A percentile compares a stretch with the other conserved stretches of the same genome.
These are phyloP conservation scores for Penstemon eatonii DNA, from an alignment of 257 asterid genomes.

Conservation along the genomic window DNA sequence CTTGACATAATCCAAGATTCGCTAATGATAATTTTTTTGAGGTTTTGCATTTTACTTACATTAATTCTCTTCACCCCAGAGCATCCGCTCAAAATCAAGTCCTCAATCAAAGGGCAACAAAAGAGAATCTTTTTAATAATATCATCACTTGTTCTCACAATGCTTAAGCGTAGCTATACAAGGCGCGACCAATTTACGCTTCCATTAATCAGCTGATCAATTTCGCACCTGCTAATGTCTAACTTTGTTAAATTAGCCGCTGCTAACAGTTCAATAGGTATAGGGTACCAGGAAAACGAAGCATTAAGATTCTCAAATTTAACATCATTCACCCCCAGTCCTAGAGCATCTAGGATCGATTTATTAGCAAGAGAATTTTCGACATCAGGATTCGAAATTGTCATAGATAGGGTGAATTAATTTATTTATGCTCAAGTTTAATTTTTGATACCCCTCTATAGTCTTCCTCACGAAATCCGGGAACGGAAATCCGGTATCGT, in stretches of 20 bases:
- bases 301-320: background rate
- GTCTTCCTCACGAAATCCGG: background rate
- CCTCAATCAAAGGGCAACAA: slow-evolving; percentile 26
- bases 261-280: slow-evolving; percentile 7
- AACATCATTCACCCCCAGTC: slow-evolving; percentile 14
- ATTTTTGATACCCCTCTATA: slow-evolving; percentile 18
- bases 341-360: slow-evolving; percentile 5
- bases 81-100: slow-evolving; percentile 3
- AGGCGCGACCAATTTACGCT: slow-evolving; percentile 9
- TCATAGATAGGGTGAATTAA: slow-evolving; percentile 13
- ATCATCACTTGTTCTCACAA: background rate
- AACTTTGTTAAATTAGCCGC: background rate
- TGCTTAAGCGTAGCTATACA: background rate
- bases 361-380: background rate
- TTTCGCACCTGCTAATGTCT: background rate
- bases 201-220: background rate
- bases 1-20: no score
- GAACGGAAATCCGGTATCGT: background rate
- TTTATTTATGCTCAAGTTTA: slow-evolving; percentile 16
- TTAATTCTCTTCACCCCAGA: background rate
- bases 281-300: background rate
- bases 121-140: slow-evolving; percentile 14
- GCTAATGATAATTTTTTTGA: background rate
- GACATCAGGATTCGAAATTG: background rate
- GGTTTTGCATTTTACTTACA: background rate